Evolutionary conservation across 345 rosid species (phyloP).

Genomic region (Erodium maritimum): DNA sequence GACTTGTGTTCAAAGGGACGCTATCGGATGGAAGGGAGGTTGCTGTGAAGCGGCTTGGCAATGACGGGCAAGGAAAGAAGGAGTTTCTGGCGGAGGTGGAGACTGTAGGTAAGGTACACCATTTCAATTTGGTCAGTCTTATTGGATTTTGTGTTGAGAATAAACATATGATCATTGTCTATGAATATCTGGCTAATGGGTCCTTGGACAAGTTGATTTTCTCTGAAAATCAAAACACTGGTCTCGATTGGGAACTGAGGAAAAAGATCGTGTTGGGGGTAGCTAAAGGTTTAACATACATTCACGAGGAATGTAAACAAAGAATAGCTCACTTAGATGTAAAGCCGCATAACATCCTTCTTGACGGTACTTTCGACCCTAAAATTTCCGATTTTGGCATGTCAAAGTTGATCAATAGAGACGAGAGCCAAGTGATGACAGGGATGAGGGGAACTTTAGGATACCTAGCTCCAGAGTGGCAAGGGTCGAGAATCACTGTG

Average conservation of each 20-base stretch:
- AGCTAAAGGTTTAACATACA: conserved; percentile 22
- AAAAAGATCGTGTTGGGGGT: conserved; percentile 22
- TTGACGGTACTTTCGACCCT: conserved; percentile 14
- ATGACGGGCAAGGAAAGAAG: too few species aligned
- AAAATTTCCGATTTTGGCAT: conserved; percentile 18
- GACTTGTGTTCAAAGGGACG: too few species aligned
- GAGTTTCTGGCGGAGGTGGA: conserved; percentile 23
- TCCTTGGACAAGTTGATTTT: conserved; percentile 23
- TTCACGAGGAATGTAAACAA: conserved; percentile 22
- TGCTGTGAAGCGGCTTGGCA: too few species aligned
- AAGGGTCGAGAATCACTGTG: conserved; percentile 10
- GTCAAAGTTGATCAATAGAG: conserved; percentile 13
- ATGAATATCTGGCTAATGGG: conserved; percentile 18
- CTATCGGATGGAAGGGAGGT: too few species aligned
- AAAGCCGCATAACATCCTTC: too few species aligned
- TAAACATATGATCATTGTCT: conserved; percentile 15
- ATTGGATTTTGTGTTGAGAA: conserved; percentile 23
- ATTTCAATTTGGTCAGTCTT: conserved; percentile 22
- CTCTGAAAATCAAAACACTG: not conserved
- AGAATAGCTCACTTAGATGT: conserved; percentile 12
- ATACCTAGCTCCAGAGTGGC: conserved; percentile 18
- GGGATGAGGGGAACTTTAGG: conserved; percentile 17
- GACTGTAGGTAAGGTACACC: conserved; percentile 23
- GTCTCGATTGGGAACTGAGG: conserved; percentile 16
- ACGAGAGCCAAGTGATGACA: conserved; percentile 14